phyloP scores from a whole-genome alignment of 169 alveolate genomes.

The Plasmodium knowlesi region DNA sequence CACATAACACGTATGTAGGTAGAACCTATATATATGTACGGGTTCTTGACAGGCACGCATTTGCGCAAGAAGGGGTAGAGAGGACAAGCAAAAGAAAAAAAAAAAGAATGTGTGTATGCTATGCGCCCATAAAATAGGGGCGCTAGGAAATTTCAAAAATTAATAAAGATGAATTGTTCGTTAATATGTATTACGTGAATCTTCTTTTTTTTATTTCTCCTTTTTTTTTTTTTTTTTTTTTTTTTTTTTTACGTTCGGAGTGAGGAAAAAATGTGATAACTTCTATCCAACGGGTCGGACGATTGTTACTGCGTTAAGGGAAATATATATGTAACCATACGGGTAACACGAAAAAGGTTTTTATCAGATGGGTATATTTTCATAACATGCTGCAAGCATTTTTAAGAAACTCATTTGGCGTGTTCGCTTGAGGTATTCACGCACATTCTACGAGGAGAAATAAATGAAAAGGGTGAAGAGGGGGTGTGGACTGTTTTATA shows the following conservation, averaged over 20 bases:
- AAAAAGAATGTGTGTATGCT: not conserved
- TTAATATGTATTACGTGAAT: not conserved
- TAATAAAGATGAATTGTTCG: not conserved
- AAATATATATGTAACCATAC: not conserved
- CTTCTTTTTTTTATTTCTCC: no score
- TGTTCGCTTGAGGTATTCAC: not conserved
- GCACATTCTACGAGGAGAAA: not conserved
- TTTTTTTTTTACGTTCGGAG: not conserved
- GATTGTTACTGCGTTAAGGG: not conserved
- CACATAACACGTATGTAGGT: not conserved
- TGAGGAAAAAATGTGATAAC: not conserved
- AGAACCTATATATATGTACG: not conserved
- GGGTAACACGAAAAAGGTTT: not conserved
- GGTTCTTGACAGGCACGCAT: not conserved
- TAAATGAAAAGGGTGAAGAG: not conserved
- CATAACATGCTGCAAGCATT: not conserved
- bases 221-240: no score
- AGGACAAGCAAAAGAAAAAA: not conserved
- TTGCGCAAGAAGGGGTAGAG: not conserved
- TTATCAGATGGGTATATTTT: not conserved
- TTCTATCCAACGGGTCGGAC: not conserved
- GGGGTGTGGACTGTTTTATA: not conserved
- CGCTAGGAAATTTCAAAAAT: not conserved
- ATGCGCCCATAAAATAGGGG: not conserved
- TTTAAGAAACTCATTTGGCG: not conserved